Evolutionary conservation across 371 early-diverging fungal species (phyloP).

Genomic region (Apophysomyces ossiformis): DNA sequence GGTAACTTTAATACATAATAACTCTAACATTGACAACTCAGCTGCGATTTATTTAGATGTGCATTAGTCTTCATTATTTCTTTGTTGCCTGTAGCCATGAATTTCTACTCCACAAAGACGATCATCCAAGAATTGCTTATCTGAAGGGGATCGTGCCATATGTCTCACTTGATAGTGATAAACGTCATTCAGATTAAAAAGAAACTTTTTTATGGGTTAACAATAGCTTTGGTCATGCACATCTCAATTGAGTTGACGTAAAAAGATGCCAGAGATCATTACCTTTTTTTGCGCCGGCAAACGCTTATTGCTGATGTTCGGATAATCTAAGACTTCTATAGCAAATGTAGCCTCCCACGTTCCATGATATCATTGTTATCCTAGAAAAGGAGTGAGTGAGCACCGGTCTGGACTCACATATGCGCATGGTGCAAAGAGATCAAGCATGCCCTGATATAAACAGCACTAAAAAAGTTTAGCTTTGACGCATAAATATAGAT

Average conservation of each 20-base stretch:
- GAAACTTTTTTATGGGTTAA: slow-evolving; percentile 4
- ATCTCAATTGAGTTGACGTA: slow-evolving; percentile 5
- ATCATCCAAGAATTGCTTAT: slow-evolving; percentile 25
- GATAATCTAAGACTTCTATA: neutral
- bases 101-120: slow-evolving; percentile 10
- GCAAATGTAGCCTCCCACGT: neutral
- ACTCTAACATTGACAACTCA: neutral
- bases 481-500: slow-evolving; percentile 19
- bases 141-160: slow-evolving; percentile 31
- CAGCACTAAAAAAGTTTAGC: slow-evolving; percentile 4
- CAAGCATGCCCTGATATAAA: slow-evolving; percentile 1
- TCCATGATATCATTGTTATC: slow-evolving; percentile 2
- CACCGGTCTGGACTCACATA: slow-evolving; percentile 2
- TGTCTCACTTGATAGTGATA: slow-evolving; percentile 20
- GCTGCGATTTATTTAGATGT: slow-evolving; percentile 34
- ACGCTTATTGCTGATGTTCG: slow-evolving; percentile 8
- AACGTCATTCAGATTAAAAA: slow-evolving; percentile 8
- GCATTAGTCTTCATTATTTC: slow-evolving; percentile 43
- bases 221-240: neutral
- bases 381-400: neutral
- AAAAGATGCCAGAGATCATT: neutral
- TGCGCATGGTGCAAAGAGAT: slow-evolving; percentile 1
- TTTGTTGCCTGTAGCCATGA: slow-evolving; percentile 42
- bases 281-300: neutral
- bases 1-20: slow-evolving; percentile 23